These are phyloP conservation scores for Panaeolus papilionaceus DNA, from an alignment of 768 basidiomycete species.

Conservation along the genomic window DNA sequence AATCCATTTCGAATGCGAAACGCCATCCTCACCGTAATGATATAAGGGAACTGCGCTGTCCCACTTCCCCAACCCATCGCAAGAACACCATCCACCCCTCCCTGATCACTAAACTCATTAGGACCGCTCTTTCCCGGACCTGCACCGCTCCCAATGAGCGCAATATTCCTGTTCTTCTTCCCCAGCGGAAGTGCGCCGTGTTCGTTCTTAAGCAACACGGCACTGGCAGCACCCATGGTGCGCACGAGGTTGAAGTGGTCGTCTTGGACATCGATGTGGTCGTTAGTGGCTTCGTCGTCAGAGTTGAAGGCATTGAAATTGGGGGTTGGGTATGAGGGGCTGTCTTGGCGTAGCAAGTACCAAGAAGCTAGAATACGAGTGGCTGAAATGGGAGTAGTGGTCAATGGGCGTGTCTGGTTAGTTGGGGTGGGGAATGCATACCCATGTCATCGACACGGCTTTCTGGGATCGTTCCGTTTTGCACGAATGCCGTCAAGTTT, in stretches of 20 bases:
- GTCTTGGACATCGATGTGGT: constrained; percentile 70
- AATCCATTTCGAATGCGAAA: neutral
- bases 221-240: constrained; percentile 75
- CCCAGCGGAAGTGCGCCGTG: constrained; percentile 59
- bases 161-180: constrained; percentile 52
- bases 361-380: constrained; percentile 77
- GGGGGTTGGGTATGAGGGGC: constrained; percentile 60
- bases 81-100: constrained; percentile 70
- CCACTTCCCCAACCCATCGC: constrained; percentile 96
- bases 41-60: constrained; percentile 79
- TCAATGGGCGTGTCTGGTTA: neutral
- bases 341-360: constrained; percentile 73
- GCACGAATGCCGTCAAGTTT: constrained; percentile 71
- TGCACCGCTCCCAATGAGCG: constrained; percentile 67
- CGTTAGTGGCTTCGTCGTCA: constrained; percentile 58
- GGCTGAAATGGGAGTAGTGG: constrained; percentile 42
- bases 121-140: constrained; percentile 72
- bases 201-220: constrained; percentile 79
- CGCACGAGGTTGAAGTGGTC: constrained; percentile 73
- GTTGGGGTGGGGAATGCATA: constrained; percentile 28
- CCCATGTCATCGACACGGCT: constrained; percentile 81
- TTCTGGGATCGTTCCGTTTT: constrained; percentile 73
- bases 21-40: constrained; percentile 62
- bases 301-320: constrained; percentile 75
- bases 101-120: constrained; percentile 71